Evolutionary conservation across 2,329 filamentous ascomycete genomes (phyloP).

Genomic region (Peltaster fructicola): DNA sequence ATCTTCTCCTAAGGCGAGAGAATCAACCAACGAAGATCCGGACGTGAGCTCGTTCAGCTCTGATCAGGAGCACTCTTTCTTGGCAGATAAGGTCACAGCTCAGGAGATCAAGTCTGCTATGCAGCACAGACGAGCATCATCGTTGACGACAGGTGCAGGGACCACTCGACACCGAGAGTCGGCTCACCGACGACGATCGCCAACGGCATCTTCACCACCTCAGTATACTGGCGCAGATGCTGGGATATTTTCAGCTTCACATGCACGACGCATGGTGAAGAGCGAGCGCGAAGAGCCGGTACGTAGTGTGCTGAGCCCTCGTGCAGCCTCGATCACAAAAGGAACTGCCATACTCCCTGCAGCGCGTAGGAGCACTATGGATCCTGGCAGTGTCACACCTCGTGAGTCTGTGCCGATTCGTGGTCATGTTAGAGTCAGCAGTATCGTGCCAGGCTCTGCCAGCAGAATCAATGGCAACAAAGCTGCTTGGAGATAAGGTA

Average conservation of each 20-base stretch:
- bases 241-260: conserved; percentile 45
- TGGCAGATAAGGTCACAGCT: conserved; percentile 12
- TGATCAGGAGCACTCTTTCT: conserved; percentile 11
- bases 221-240: conserved; percentile 31
- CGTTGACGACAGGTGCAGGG: conserved; percentile 12
- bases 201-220: conserved; percentile 28
- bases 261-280: conserved; percentile 49
- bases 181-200: conserved; percentile 37
- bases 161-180: conserved; percentile 17
- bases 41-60: conserved; percentile 10
- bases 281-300: conserved; percentile 35
- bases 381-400: background rate
- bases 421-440: conserved; percentile 5
- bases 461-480: conserved; percentile 4
- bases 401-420: background rate
- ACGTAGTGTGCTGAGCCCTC: conserved; percentile 41
- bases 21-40: conserved; percentile 15
- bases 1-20: background rate
- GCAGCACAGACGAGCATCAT: conserved; percentile 26
- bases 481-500: conserved; percentile 7
- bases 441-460: conserved; percentile 3
- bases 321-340: conserved; percentile 41
- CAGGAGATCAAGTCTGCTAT: conserved; percentile 29
- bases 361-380: conserved; percentile 4
- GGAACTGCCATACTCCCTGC: conserved; percentile 21